Base-by-base conservation (phyloP, 1,284 basidiomycete species). In the Violaceomyces palustris region DNA sequence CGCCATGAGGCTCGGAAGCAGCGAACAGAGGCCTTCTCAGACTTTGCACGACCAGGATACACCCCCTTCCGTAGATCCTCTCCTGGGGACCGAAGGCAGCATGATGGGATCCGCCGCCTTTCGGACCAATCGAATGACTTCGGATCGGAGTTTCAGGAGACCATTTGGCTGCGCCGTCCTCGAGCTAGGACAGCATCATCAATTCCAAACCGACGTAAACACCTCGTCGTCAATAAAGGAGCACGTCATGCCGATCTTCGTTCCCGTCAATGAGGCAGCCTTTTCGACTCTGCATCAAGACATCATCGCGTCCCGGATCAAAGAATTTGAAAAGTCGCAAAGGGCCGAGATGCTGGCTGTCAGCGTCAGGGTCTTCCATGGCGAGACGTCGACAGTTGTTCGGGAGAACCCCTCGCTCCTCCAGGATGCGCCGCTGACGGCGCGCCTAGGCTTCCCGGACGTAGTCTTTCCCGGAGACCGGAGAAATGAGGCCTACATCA, bases 231-330 rank as follows among this genome's bases (percentile, higher is more conserved):
- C 51, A 12, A 48, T 61, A 45, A 34, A 78, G 78, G 90, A 94
- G 67, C 80, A 88, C 62, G 81, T 81, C 3, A 91, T 97, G 85
- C 87, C 87, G 0, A 94, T 97, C 50, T 93, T 83, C 62, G 80
- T 85, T 0, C 87, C 93, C 0, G 52, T 59, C 15, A 87, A 87
- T 63, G 93, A 97, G 72, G 80, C 82, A 1, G 80, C 83, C 15
- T 96, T 94, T 72, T 88, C 88, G 6, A 93, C 87, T 76, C 79
- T 97, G 31, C 93, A 97, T 74, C 89, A 96, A 74, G 90, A 91
- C 72, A 88, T 98, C 71, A 87, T 97, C 53, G 83, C 82, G 15
- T 81, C 81, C 48, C 85, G 88, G 46, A 78, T 76, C 12, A 85
- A 83, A 67, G 87, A 91, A 61, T 91, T 83, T 62, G 87, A 88